Evolutionary conservation across 768 basidiomycete genomes (phyloP), one percentile per base, ranked within the genome.

Genomic region (Mycena capillaripes): DNA sequence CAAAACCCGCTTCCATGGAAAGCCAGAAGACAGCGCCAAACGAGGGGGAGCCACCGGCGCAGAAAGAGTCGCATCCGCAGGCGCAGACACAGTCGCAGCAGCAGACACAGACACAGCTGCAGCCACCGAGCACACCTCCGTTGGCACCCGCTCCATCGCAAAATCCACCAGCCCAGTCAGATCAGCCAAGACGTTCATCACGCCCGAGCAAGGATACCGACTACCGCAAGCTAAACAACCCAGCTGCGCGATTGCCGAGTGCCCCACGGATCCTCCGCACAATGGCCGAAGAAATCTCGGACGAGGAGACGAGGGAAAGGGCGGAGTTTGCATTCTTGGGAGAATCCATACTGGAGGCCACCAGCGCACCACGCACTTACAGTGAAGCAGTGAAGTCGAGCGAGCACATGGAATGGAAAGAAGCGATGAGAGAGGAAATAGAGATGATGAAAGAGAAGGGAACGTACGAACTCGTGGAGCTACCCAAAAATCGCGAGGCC

Each of bases 391-490:
- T 42, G 1, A 56, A 60, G 25, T 71, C 65, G 30, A 44, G 38
- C 23, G 70, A 71, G 52, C 30, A 48, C 4, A 7, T 46, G 27
- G 48, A 72, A n/a, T 67, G 71, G 71, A 46, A 56, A 32, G 57
- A 55, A 1, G 71, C 71, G 30, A 72, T 72, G 71, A 58, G 21
- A 34, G 71, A 67, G n/a, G 71, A 72, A 17, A 53, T 72, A 21
- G 71, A 67, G 40, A 67, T 67, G 71, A 4, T 67, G 36, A 67
- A 67, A n/a, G 66, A 72, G 53, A 67, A 56, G 10, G 71, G 71
- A 21, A 66, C 64, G 16, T 72, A 67, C 59, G 34, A 62, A 23
- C 52, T 72, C 21, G 66, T 57, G 34, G 66, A 67, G 4, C 53
- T 72, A 8, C 71, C 71, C 12, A 8, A 5, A n/a, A 60, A 29